phyloP scores from a whole-genome alignment of 306 rosid genomes.

The Rosa persica region DNA sequence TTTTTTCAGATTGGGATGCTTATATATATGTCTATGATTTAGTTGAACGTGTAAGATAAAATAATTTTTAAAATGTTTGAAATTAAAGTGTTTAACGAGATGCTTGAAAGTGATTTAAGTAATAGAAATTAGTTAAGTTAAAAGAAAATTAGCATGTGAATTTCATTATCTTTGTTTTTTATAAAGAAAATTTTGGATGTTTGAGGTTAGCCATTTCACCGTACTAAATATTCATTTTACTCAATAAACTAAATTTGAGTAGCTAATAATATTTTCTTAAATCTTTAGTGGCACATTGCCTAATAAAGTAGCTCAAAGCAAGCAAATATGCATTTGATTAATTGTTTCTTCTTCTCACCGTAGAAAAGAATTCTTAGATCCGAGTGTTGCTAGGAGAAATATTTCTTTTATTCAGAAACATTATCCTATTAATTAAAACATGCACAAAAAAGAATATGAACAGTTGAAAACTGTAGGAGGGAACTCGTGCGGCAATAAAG shows the following conservation, averaged over 20 bases:
- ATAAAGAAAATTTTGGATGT: neutral
- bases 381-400: too few relatives aligned
- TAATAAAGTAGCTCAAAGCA: neutral
- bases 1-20: too few relatives aligned
- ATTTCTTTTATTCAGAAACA: neutral
- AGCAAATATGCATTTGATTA: neutral
- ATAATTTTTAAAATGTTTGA: too few relatives aligned
- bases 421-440: neutral
- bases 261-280: neutral
- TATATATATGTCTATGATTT: too few relatives aligned
- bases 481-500: conserved; percentile 18
- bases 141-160: neutral
- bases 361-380: neutral
- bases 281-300: neutral
- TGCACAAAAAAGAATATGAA: neutral
- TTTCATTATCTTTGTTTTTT: neutral
- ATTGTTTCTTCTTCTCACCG: neutral
- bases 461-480: neutral
- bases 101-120: neutral
- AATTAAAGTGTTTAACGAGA: neutral
- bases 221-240: neutral
- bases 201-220: neutral
- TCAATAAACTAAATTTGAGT: neutral
- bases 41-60: too few relatives aligned
- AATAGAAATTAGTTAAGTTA: neutral